Conservation (phyloP, 768 basidiomycete genomes). For the Lepiota brunneoincarnata region DNA sequence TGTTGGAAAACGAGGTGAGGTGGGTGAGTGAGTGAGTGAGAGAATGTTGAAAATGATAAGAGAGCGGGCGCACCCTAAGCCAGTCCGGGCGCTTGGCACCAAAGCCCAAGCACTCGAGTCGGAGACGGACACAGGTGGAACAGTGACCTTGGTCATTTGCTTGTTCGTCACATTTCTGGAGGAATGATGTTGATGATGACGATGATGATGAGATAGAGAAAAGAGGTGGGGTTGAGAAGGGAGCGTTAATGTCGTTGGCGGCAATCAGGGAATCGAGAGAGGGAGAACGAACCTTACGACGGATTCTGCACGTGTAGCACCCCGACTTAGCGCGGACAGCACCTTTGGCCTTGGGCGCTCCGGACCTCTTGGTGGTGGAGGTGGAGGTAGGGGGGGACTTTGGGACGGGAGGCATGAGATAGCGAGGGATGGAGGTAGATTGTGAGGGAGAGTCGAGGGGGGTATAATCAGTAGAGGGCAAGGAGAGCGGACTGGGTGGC, state of each 20-base stretch:
- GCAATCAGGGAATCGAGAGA: conserved; percentile 1
- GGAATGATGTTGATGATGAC: conserved; percentile 15
- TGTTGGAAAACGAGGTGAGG: conserved; percentile 25
- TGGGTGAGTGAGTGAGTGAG: conserved; percentile 13
- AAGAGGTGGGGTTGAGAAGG: neutral
- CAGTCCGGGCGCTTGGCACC: conserved; percentile 84
- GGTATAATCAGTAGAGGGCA: conserved; percentile 13
- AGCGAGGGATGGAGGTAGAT: conserved; percentile 1
- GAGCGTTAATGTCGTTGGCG: conserved; percentile 4
- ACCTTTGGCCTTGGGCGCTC: conserved; percentile 74
- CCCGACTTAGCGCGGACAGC: conserved; percentile 84
- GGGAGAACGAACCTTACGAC: conserved; percentile 62
- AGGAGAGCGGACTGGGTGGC: conserved; percentile 4
- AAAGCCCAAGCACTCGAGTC: conserved; percentile 83
- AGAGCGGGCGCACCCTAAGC: conserved; percentile 59
- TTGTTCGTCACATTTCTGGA: conserved; percentile 83
- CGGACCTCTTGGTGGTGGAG: conserved; percentile 20
- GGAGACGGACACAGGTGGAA: conserved; percentile 73
- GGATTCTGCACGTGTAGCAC: conserved; percentile 85
- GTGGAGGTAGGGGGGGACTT: conserved; percentile 43
- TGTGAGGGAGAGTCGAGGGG: neutral
- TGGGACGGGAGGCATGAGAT: conserved; percentile 37
- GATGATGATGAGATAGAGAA: neutral
- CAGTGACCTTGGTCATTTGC: conserved; percentile 60
- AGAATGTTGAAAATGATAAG: neutral